These are phyloP conservation scores for Entomortierella beljakovae DNA, from an alignment of 192 early-diverging fungal species.

Conservation along the genomic window DNA sequence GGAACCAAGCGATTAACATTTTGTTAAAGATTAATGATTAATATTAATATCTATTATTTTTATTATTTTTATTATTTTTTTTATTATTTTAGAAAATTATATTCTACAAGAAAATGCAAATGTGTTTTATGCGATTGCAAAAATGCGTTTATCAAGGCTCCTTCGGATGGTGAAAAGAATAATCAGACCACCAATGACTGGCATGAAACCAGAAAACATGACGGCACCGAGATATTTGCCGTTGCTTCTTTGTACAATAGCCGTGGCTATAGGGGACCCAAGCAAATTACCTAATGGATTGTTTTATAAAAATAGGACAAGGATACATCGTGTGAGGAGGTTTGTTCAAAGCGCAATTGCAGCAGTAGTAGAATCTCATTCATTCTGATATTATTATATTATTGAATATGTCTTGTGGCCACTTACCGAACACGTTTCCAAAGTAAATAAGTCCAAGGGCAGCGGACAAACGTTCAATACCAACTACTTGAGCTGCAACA, in stretches of 20 bases:
- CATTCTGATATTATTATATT: too few relatives aligned
- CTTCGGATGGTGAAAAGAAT: slow-evolving; percentile 32
- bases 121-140: slow-evolving; percentile 38
- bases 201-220: slow-evolving; percentile 25
- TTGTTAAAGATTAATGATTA: too few relatives aligned
- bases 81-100: neutral
- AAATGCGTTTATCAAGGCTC: slow-evolving; percentile 20
- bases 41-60: neutral
- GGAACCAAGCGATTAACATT: too few relatives aligned
- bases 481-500: slow-evolving; percentile 63
- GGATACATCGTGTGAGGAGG: too few relatives aligned
- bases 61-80: slow-evolving; percentile 3
- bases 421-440: slow-evolving; percentile 35
- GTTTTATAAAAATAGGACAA: neutral
- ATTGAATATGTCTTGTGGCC: too few relatives aligned
- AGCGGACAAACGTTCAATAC: slow-evolving; percentile 55
- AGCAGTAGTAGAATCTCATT: too few relatives aligned
- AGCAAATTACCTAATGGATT: slow-evolving; percentile 41
- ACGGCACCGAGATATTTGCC: slow-evolving; percentile 30
- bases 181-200: slow-evolving; percentile 23
- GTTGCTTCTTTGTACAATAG: slow-evolving; percentile 15
- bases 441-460: slow-evolving; percentile 60
- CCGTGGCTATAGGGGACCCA: slow-evolving; percentile 52
- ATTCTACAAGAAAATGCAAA: slow-evolving; percentile 2
- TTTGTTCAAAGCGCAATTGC: too few relatives aligned